phyloP scores from a whole-genome alignment of 2,329 filamentous ascomycete species.

The Fusarium protoensiforme region DNA sequence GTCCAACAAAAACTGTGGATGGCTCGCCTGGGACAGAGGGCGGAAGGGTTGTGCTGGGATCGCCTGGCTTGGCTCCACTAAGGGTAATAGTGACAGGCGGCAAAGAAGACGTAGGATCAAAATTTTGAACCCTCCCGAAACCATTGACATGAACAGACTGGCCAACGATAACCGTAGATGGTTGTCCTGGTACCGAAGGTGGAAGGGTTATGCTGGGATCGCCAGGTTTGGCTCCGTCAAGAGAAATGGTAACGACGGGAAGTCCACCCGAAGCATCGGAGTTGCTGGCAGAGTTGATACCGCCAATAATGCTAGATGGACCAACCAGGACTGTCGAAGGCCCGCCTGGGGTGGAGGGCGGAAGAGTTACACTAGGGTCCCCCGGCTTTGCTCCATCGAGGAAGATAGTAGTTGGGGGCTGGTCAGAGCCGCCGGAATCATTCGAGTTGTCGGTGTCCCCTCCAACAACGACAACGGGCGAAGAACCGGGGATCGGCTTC shows the following conservation, averaged over 20 bases:
- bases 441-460: background rate
- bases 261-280: background rate
- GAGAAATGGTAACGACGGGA: background rate
- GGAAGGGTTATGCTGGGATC: background rate
- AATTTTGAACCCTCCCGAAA: background rate
- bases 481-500: slow-evolving; percentile 23
- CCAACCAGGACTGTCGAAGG: background rate
- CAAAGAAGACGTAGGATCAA: background rate
- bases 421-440: background rate
- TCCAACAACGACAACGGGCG: background rate
- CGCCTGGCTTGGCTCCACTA: background rate
- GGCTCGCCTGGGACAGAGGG: background rate
- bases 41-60: background rate
- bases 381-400: background rate
- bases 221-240: background rate
- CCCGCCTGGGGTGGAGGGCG: background rate
- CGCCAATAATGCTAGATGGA: background rate
- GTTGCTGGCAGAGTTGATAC: background rate
- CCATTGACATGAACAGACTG: background rate
- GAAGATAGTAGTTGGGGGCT: background rate
- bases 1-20: background rate
- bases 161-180: background rate
- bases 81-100: background rate
- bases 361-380: background rate
- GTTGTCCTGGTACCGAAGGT: background rate